These are phyloP conservation scores for Lactarius deliciosus DNA, from an alignment of 768 basidiomycete species.

Conservation along the genomic window DNA sequence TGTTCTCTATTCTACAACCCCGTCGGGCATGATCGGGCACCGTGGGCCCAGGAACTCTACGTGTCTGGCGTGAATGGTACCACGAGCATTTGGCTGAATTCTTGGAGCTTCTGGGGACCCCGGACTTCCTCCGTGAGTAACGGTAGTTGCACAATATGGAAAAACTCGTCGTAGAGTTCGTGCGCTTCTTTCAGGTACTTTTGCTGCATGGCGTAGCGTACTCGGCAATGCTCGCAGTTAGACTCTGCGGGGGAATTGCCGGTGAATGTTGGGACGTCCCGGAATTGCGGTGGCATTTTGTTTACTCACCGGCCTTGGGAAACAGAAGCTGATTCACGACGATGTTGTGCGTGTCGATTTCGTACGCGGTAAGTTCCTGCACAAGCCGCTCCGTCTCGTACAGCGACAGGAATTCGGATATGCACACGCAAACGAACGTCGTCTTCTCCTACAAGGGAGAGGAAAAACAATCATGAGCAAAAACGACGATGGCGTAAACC, in stretches of 20 bases:
- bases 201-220: conserved; percentile 97
- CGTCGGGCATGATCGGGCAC: background rate
- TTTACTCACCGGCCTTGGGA: conserved; percentile 76
- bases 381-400: conserved; percentile 99
- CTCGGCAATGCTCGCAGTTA: conserved; percentile 93
- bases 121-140: conserved; percentile 95
- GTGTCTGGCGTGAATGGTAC: conserved; percentile 63
- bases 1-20: background rate
- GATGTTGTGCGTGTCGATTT: conserved; percentile 98
- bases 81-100: conserved; percentile 91
- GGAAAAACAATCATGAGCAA: background rate
- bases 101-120: conserved; percentile 88
- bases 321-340: conserved; percentile 97
- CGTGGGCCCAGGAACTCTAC: background rate
- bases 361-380: conserved; percentile 90
- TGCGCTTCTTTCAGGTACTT: conserved; percentile 96
- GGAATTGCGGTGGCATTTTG: background rate
- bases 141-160: conserved; percentile 94
- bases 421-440: conserved; percentile 97
- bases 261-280: conserved; percentile 3
- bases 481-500: background rate
- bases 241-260: conserved; percentile 53
- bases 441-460: conserved; percentile 77
- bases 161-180: conserved; percentile 96
- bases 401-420: conserved; percentile 95